phyloP scores from a whole-genome alignment of 1,284 basidiomycete genomes.

The Schizopora paradoxa region DNA sequence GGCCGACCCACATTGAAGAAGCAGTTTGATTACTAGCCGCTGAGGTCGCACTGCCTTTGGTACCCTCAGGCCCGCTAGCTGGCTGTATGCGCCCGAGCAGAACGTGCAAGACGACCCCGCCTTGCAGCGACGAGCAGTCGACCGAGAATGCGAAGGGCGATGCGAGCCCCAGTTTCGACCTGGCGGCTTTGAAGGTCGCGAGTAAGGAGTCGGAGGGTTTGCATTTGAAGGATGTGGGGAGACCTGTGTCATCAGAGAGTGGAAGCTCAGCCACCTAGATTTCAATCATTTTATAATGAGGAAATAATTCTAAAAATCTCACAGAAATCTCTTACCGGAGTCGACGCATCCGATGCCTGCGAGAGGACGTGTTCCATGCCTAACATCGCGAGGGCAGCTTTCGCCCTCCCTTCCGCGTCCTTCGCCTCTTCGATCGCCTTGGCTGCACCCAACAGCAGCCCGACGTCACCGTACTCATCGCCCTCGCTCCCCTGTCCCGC shows the following conservation, averaged over 20 bases:
- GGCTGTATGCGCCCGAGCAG: constrained; percentile 6
- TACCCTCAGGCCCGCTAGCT: too few relatives aligned
- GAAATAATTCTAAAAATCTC: background rate
- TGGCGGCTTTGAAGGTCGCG: too few relatives aligned
- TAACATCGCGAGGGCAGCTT: constrained; percentile 4
- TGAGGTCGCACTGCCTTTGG: too few relatives aligned
- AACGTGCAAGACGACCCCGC: constrained; percentile 5
- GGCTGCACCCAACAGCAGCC: constrained; percentile 41
- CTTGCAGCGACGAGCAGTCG: background rate
- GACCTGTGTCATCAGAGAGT: constrained; percentile 1
- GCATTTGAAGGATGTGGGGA: constrained; percentile 2
- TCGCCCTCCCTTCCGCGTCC: constrained; percentile 1
- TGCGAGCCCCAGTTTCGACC: too few relatives aligned
- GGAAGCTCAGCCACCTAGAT: constrained; percentile 1
- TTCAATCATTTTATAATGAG: background rate
- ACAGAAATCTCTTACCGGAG: background rate
- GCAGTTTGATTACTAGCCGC: too few relatives aligned
- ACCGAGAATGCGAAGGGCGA: constrained; percentile 8
- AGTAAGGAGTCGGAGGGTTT: background rate
- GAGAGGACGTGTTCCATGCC: constrained; percentile 12
- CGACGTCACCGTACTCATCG: constrained; percentile 50
- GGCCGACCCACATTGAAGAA: constrained; percentile 4
- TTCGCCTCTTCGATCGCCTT: background rate
- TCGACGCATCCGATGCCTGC: background rate
- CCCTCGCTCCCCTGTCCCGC: constrained; percentile 48